Evolutionary conservation across 1,284 basidiomycete species (phyloP).

Genomic region (Pterulicium gracile): DNA sequence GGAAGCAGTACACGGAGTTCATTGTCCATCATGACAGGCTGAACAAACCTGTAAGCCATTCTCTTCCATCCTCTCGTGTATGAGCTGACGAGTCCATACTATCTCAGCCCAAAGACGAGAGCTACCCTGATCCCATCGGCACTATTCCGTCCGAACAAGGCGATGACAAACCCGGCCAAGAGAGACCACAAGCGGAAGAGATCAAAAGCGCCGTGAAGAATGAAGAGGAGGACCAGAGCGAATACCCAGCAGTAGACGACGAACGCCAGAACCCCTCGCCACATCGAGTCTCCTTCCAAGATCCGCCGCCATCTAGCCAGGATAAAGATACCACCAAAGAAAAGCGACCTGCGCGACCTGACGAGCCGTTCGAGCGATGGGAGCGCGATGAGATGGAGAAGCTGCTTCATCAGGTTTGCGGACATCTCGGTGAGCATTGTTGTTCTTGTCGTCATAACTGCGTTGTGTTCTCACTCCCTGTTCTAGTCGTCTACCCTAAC

Average conservation of each 20-base stretch:
- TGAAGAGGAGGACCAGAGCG: constrained; percentile 5
- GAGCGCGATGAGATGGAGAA: constrained; percentile 86
- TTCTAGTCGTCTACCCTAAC: constrained; percentile 72
- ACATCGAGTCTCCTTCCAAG: constrained; percentile 5
- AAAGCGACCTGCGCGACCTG: constrained; percentile 33
- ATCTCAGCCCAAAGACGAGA: constrained; percentile 32
- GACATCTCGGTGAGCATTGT: constrained; percentile 64
- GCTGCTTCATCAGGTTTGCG: constrained; percentile 63
- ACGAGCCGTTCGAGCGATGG: constrained; percentile 69
- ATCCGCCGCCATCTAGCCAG: constrained; percentile 10
- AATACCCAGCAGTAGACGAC: constrained; percentile 6
- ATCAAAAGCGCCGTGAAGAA: constrained; percentile 1
- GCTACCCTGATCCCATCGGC: constrained; percentile 34
- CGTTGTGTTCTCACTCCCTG: constrained; percentile 1
- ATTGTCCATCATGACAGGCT: constrained; percentile 63
- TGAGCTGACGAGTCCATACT: constrained; percentile 1
- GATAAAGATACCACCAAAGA: constrained; percentile 25
- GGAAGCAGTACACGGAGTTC: constrained; percentile 92
- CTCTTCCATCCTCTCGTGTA: background rate
- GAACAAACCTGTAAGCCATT: constrained; percentile 29
- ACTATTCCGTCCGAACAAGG: constrained; percentile 48
- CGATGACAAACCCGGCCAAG: constrained; percentile 27
- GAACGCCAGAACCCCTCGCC: background rate
- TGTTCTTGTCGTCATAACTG: background rate
- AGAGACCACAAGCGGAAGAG: constrained; percentile 15